Evolutionary conservation across 2,329 filamentous ascomycete genomes (phyloP).

Genomic region (Verticillium dahliae): DNA sequence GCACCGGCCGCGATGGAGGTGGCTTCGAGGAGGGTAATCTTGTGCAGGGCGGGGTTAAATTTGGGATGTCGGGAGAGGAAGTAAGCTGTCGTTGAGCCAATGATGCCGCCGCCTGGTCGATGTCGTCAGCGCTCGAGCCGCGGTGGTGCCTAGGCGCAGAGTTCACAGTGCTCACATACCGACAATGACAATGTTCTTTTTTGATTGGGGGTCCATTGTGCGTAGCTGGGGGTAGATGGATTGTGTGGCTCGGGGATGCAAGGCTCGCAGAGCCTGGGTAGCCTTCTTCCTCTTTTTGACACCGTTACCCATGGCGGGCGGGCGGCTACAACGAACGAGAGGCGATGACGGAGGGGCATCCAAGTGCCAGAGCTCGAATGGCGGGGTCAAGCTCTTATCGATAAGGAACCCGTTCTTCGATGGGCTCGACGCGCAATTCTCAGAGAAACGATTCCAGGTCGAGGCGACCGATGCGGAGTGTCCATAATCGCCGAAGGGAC

Average conservation of each 20-base stretch:
- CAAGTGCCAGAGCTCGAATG: background rate
- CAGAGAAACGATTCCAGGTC: background rate
- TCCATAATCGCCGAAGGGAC: background rate
- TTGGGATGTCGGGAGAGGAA: conserved; percentile 80
- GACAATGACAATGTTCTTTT: conserved; percentile 44
- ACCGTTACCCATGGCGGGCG: background rate
- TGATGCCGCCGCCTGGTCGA: conserved; percentile 79
- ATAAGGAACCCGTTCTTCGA: background rate
- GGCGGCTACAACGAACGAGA: background rate
- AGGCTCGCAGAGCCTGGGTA: conserved; percentile 1
- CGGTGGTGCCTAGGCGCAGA: background rate
- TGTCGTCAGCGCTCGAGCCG: background rate
- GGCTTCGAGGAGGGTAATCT: conserved; percentile 82
- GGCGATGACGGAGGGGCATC: background rate
- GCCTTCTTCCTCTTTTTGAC: conserved; percentile 6
- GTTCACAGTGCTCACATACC: conserved; percentile 23
- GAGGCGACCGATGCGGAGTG: background rate
- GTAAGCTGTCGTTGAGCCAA: conserved; percentile 87
- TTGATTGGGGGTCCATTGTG: conserved; percentile 12
- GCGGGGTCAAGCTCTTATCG: background rate
- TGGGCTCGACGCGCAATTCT: background rate
- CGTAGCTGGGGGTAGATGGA: background rate
- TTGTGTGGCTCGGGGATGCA: conserved; percentile 2
- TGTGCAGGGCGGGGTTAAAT: conserved; percentile 69
- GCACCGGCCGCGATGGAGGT: conserved; percentile 81